Evolutionary conservation across 768 basidiomycete species (phyloP), one percentile per base, ranked within the genome.

Genomic region (Calocybe indica): DNA sequence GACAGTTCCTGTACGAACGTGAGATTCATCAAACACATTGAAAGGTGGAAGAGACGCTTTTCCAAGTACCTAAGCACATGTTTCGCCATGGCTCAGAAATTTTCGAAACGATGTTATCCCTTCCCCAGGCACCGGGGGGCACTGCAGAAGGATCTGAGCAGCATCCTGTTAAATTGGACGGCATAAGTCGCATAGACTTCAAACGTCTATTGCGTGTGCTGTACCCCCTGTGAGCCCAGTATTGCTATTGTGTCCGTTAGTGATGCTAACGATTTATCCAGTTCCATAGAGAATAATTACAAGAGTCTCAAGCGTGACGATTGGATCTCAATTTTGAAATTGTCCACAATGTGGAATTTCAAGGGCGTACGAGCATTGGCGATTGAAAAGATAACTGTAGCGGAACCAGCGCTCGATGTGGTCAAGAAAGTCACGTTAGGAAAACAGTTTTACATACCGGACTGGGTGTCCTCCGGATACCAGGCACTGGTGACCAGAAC

Each of bases 41-140:
- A 22, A 22, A 43, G 42, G 30, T 43, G 5, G 6, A 43, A 22
- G 30, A 43, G 6, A 43, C 30, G 7, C 8, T n/a, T 12, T 43
- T 43, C 12, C 42, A 12, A 11, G 6, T 43, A 46, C 45, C 30
- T 32, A 42, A 47, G 15, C 48, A 49, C 40, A 9, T 31, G 10
- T 43, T 43, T 34, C 6, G 13, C 11, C 28, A 43, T 4, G 35
- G 5, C 13, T 32, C 42, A 7, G 29, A 22, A 22, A 22, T 4
- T 22, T 22, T 22, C 22, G 22, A 22, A 22, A 22, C 22, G 22
- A 22, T 22, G 22, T 22, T 22, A 43, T 30, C 35, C 42, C 31
- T 43, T 43, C 14, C 5, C 28, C 8, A n/a, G 31, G n/a, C 8
- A 13, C 5, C 28, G 13, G n/a, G 42, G 31, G 10, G 42, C 42